A percentile compares a stretch with the other conserved stretches of the same genome.
Conservation (phyloP, 208 protist genomes). For the Trypanosoma theileri region DNA sequence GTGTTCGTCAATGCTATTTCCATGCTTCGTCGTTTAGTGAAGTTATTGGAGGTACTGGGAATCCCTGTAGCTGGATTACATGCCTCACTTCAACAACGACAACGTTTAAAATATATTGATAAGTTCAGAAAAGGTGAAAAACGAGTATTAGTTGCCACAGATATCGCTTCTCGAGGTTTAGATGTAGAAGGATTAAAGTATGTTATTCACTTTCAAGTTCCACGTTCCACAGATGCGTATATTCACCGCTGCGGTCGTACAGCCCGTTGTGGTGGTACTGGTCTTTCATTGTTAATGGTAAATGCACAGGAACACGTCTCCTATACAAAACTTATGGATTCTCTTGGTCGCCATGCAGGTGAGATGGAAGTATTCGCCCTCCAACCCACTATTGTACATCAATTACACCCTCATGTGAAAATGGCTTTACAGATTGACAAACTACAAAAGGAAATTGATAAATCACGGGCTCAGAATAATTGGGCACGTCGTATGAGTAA, state of each 20-base stretch:
- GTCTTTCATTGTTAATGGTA: constrained; percentile 79
- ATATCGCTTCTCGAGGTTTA: constrained; percentile 92
- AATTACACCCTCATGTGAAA: constrained; percentile 74
- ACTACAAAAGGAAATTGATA: constrained; percentile 83
- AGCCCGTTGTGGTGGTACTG: constrained; percentile 87
- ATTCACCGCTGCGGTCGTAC: constrained; percentile 97
- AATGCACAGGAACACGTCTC: constrained; percentile 88
- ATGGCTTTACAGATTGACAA: constrained; percentile 87
- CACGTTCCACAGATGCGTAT: constrained; percentile 93
- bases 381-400: constrained; percentile 78
- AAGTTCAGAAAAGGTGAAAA: constrained; percentile 78
- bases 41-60: constrained; percentile 88
- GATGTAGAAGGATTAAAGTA: constrained; percentile 96
- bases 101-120: constrained; percentile 97
- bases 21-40: constrained; percentile 91
- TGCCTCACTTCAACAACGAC: constrained; percentile 96
- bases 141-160: constrained; percentile 89
- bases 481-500: constrained; percentile 79
- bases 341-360: constrained; percentile 55
- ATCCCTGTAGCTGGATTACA: constrained; percentile 89
- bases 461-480: constrained; percentile 58
- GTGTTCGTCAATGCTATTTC: constrained; percentile 95
- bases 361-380: constrained; percentile 81
- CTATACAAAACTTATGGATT: constrained; percentile 82
- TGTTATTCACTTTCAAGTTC: constrained; percentile 98